These are phyloP conservation scores for Sarocladium strictum DNA, from an alignment of 2,329 filamentous ascomycete genomes.

Conservation along the genomic window DNA sequence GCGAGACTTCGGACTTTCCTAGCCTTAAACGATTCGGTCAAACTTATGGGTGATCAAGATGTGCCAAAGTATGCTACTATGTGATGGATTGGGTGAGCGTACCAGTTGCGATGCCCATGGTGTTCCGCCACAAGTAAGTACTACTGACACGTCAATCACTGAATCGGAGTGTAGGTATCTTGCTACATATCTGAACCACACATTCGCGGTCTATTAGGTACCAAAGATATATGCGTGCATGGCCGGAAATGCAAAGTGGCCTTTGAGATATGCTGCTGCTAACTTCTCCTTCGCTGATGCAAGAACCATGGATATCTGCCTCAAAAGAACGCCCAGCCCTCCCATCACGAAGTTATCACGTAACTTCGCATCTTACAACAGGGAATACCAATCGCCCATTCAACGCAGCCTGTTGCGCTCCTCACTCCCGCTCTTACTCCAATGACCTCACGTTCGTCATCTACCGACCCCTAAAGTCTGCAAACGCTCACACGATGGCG, in stretches of 20 bases:
- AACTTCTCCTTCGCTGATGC: slow-evolving; percentile 4
- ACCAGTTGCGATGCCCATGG: no score
- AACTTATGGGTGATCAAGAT: no score
- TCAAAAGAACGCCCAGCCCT: not conserved
- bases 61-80: no score
- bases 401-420: not conserved
- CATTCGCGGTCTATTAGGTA: no score
- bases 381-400: not conserved
- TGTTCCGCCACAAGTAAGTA: no score
- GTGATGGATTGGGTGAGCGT: no score
- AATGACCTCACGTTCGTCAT: not conserved
- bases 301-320: slow-evolving; percentile 9
- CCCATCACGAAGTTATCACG: not conserved
- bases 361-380: not conserved
- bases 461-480: not conserved
- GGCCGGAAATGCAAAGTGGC: not conserved
- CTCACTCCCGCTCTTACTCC: not conserved
- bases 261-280: not conserved
- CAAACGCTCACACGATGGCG: slow-evolving; percentile 48
- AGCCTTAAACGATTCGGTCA: no score
- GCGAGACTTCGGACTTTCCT: no score
- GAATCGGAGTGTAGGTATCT: no score
- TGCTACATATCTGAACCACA: no score
- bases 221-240: not conserved
- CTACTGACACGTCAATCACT: no score